Percentiles rank a stretch among this genome's conserved stretches.
These are phyloP conservation scores for Camelina hispida DNA, from an alignment of 345 rosid genomes.

Conservation along the genomic window DNA sequence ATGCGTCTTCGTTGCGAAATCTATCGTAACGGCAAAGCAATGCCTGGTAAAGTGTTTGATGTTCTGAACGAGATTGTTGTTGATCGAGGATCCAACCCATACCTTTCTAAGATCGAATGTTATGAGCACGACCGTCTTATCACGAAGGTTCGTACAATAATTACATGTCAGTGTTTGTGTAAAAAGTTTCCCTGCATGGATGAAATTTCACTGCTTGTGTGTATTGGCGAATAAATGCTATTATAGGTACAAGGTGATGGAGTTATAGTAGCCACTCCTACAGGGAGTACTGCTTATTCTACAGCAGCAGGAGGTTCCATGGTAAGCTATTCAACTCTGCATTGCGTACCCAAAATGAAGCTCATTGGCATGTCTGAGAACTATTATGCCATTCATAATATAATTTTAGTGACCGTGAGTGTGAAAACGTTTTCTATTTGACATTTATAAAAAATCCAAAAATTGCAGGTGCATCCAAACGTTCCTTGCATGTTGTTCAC, in stretches of 20 bases:
- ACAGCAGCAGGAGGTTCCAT: slow-evolving; percentile 99
- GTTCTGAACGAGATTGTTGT: slow-evolving; percentile 90
- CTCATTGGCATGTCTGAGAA: slow-evolving; percentile 16
- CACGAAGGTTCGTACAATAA: slow-evolving; percentile 70
- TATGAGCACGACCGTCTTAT: slow-evolving; percentile 94
- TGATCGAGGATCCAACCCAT: slow-evolving; percentile 98
- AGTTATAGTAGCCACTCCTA: slow-evolving; percentile 97
- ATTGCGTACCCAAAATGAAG: background rate
- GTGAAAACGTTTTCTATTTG: background rate
- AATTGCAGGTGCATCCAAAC: slow-evolving; percentile 94
- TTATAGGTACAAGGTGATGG: slow-evolving; percentile 98
- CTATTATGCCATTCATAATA: background rate
- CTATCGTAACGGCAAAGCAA: slow-evolving; percentile 83
- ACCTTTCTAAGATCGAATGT: slow-evolving; percentile 96
- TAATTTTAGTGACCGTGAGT: background rate
- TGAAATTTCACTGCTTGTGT: background rate
- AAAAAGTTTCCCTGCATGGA: background rate
- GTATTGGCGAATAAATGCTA: slow-evolving; percentile 24
- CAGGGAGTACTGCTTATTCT: slow-evolving; percentile 98
- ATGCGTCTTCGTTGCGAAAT: slow-evolving; percentile 94
- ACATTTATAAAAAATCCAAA: background rate
- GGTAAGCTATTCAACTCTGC: slow-evolving; percentile 53
- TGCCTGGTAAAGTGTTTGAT: slow-evolving; percentile 96
- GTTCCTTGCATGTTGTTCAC: slow-evolving; percentile 99
- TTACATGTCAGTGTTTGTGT: background rate